Percentiles rank a stretch among this genome's conserved stretches.
Evolutionary conservation across 768 basidiomycete genomes (phyloP).

Genomic region (Lactarius hengduanensis): DNA sequence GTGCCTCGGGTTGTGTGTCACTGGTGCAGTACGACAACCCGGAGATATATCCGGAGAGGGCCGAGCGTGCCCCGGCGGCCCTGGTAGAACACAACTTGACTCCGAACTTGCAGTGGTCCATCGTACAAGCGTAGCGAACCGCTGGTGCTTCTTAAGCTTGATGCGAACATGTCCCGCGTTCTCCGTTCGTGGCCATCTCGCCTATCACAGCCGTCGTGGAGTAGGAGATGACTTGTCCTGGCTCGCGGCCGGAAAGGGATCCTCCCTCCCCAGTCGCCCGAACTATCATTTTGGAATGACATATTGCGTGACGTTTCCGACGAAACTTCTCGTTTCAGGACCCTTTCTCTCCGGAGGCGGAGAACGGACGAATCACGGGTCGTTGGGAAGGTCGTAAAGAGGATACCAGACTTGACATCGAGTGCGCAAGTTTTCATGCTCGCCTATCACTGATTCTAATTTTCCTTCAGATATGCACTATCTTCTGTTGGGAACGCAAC

Average conservation of each 20-base stretch:
- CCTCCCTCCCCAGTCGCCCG: constrained; percentile 21
- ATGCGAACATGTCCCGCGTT: constrained; percentile 20
- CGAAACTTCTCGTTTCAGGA: constrained; percentile 46
- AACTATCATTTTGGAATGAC: constrained; percentile 24
- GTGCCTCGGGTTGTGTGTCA: too few relatives aligned
- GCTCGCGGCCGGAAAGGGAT: neutral
- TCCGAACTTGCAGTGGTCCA: neutral
- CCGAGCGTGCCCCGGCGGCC: neutral
- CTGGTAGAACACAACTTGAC: neutral
- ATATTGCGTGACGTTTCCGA: constrained; percentile 18
- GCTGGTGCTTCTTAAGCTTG: constrained; percentile 4
- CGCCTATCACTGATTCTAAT: neutral
- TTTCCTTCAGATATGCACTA: neutral
- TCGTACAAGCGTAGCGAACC: neutral
- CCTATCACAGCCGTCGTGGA: constrained; percentile 1
- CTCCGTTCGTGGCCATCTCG: constrained; percentile 1
- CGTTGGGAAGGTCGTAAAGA: constrained; percentile 44
- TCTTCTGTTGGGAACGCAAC: neutral
- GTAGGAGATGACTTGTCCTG: neutral
- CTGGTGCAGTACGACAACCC: too few relatives aligned
- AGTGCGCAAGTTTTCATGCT: constrained; percentile 18
- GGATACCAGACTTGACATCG: constrained; percentile 21
- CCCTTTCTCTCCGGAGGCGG: constrained; percentile 58
- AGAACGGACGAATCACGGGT: constrained; percentile 43
- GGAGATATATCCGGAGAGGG: neutral